phyloP scores from a whole-genome alignment of 2,329 filamentous ascomycete species.

The Trichoderma sp. region DNA sequence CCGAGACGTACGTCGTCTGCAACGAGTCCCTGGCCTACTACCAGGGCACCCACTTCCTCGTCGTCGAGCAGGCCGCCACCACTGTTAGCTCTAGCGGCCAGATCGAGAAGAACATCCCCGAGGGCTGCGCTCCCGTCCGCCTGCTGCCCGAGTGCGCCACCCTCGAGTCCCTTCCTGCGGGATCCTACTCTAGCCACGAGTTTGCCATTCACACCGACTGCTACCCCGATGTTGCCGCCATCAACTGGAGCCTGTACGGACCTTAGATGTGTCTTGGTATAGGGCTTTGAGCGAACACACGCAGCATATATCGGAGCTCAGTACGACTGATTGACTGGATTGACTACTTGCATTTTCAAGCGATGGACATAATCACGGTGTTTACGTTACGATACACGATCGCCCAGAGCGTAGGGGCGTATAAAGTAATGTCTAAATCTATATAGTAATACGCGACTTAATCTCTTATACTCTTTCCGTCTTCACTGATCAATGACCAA shows the following conservation, averaged over 20 bases:
- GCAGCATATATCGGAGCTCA: slow-evolving; percentile 1
- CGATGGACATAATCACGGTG: slow-evolving; percentile 7
- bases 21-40: slow-evolving; percentile 46
- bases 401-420: slow-evolving; percentile 9
- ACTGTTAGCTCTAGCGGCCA: slow-evolving; percentile 31
- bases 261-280: neutral
- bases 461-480: neutral
- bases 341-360: slow-evolving; percentile 2
- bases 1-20: slow-evolving; percentile 48
- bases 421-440: slow-evolving; percentile 19
- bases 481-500: too few species aligned
- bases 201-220: slow-evolving; percentile 43
- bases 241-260: slow-evolving; percentile 25
- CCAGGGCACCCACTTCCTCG: slow-evolving; percentile 38
- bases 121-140: slow-evolving; percentile 45
- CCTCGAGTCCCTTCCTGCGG: slow-evolving; percentile 41
- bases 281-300: neutral
- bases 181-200: slow-evolving; percentile 43
- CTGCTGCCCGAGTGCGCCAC: slow-evolving; percentile 48
- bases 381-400: slow-evolving; percentile 1
- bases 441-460: slow-evolving; percentile 15
- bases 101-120: slow-evolving; percentile 37
- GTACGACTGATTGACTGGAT: neutral
- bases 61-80: slow-evolving; percentile 42
- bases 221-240: slow-evolving; percentile 42